Evolutionary conservation across 2,329 filamentous ascomycete genomes (phyloP), one percentile per base, ranked within the genome.

Genomic region (Epichloe gansuensis): DNA sequence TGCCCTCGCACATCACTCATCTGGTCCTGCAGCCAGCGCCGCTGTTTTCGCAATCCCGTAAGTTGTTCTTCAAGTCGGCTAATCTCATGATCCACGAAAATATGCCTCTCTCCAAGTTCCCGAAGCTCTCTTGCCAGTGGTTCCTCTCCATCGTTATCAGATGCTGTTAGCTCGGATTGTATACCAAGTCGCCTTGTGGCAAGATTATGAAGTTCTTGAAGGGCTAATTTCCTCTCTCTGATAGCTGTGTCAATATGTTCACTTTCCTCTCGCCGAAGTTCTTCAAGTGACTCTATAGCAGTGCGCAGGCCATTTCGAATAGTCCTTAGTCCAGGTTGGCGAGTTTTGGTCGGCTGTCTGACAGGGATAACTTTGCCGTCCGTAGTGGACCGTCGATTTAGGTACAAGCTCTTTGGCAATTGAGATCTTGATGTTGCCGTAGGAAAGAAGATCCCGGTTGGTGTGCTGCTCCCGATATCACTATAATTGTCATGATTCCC

Each of bases 221-320:
- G 67, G 0, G 80, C 80, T 3, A 71, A 67, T 53, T 79, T 76
- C 13, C 84, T 74, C 51, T 77, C 71, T 3, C 70, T 67, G 38
- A 86, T 64, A 2, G 83, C 78, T 1, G 71, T 68, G 3, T 76
- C 73, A 1, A 89, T 68, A 25, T 81, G 71, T 0, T 74, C 71
- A n/a, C 81, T 71, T 66, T 89, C 84, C 53, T 89, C 84, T 3
- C 71, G 71, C 62, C 88, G 88, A 27, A 90, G 68, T 8, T 75
- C 74, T 0, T 78, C 79, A 5, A 90, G 68, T 50, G 81, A 78
- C 3, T 74, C 70, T 64, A 90, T 85, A 47, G 78, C 75, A 48
- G 73, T 74, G 15, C 78, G 74, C 7, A 91, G 75, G 0, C 81
- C 83, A 31, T 74, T 73, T n/a, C 87, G 75, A 1, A 84, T 83